Percentiles rank a stretch among this genome's conserved stretches.
Conservation (phyloP, 176 grass and related monocot species). For the Tillandsia fasciculata region DNA sequence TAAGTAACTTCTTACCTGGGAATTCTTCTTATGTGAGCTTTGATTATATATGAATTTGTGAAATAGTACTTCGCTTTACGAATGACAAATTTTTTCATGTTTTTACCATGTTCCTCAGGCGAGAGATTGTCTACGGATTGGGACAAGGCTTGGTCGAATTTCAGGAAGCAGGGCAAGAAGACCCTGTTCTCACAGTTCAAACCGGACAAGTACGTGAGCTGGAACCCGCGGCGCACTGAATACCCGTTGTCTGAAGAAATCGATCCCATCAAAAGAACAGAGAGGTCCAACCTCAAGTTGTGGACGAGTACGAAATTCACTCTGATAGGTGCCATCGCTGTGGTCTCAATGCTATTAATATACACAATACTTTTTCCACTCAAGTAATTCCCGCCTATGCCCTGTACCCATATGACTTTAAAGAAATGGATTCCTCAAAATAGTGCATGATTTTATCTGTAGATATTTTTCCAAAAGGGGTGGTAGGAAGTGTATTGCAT, state of each 20-base stretch:
- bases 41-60: too few species aligned
- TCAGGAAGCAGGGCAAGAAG: conserved; percentile 70
- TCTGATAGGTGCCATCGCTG: conserved; percentile 58
- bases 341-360: conserved; percentile 61
- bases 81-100: background rate
- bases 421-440: background rate
- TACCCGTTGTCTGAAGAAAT: conserved; percentile 86
- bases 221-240: conserved; percentile 62
- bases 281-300: conserved; percentile 70
- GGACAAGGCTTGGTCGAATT: conserved; percentile 85
- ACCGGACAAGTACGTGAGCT: conserved; percentile 75
- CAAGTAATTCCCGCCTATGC: conserved; percentile 38
- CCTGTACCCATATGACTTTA: background rate
- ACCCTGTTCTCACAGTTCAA: conserved; percentile 65
- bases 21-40: too few species aligned
- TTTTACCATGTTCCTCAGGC: conserved; percentile 29
- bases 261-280: conserved; percentile 87
- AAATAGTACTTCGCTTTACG: background rate
- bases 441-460: background rate
- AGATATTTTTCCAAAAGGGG: background rate
- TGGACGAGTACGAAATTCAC: conserved; percentile 95
- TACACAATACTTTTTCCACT: conserved; percentile 61
- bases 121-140: conserved; percentile 64
- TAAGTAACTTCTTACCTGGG: too few species aligned
- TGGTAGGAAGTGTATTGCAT: background rate